These are phyloP conservation scores for Trichocomaceae sp. DNA, from an alignment of 2,329 filamentous ascomycete genomes.

Conservation along the genomic window DNA sequence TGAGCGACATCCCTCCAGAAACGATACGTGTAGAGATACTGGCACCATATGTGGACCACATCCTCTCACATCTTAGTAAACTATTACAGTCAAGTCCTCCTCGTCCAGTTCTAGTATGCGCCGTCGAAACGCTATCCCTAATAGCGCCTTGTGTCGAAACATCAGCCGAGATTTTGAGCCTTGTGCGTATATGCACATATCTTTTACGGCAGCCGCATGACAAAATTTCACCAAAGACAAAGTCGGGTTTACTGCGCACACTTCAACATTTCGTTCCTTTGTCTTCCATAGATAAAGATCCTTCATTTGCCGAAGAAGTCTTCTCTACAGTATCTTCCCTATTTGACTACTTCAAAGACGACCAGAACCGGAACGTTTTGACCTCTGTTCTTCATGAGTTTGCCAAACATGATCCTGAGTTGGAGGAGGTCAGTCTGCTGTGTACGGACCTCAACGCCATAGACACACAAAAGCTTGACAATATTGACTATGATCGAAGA, in stretches of 20 bases:
- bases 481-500: constrained; percentile 80
- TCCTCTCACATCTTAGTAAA: constrained; percentile 51
- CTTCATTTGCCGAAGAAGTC: constrained; percentile 56
- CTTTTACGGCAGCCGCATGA: constrained; percentile 79
- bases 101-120: constrained; percentile 70
- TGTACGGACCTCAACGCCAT: constrained; percentile 79
- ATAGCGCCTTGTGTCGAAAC: constrained; percentile 64
- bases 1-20: constrained; percentile 35
- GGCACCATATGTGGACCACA: constrained; percentile 56
- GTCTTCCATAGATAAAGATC: constrained; percentile 51
- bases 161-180: constrained; percentile 58
- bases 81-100: constrained; percentile 55
- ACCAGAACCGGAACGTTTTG: constrained; percentile 65
- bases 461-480: constrained; percentile 63
- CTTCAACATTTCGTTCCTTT: constrained; percentile 72
- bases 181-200: constrained; percentile 73
- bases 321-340: constrained; percentile 71
- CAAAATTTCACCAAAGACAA: constrained; percentile 73
- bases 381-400: constrained; percentile 67
- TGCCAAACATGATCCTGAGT: constrained; percentile 54
- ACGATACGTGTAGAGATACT: constrained; percentile 33
- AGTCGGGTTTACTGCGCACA: constrained; percentile 71
- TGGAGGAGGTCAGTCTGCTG: constrained; percentile 59
- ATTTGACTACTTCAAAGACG: constrained; percentile 86
- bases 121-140: constrained; percentile 71